Base-by-base conservation (phyloP, 1,139 yeast species). In the Geotrichum fermentans region DNA sequence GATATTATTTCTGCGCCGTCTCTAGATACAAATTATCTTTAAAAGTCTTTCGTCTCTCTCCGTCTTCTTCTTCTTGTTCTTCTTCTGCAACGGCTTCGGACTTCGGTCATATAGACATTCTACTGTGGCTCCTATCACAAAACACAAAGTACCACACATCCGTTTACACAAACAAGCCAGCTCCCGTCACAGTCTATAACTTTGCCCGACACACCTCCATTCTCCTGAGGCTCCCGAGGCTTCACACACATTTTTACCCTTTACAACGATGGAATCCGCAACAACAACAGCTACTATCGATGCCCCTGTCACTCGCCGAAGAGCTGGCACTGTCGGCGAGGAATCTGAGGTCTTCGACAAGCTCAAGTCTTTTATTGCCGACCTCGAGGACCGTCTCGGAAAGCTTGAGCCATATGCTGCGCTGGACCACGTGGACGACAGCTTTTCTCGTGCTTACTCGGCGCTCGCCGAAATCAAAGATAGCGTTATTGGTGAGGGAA, bases 351-450 rank as follows among this genome's bases (percentile, higher is more conserved):
- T 37, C 30, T 6, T 17, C 21, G 38, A 30, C 29, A 44, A 38
- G 22, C 40, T 43, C 32, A 26, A 22, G 4, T 5, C 40, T 24
- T 43, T 43, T 26, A 20, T 43, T 13, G 20, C 17, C 14, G 40
- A 43, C 34, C 57, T 66, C 11, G 69, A 64, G 51, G 48, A 55
- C 21, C 57, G 64, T 17, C 60, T 66, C 34, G 60, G 59, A 45
- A 57, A 58, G 30, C 52, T 67, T 40, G 70, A 67, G 50, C 58
- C 58, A 32, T 64, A 57, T 41, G 68, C 57, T 34, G 62, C 63
- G 46, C 53, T 66, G 18, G 58, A 54, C 26, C 59, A 55, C 35
- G 58, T 68, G 8, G 73, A 69, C 55, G 65, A 61, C 37, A 56
- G 59, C 49, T 60, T 66, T 34, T 58, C 58, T 33, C 53, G 55